A percentile compares a stretch with the other conserved stretches of the same genome.
These are phyloP conservation scores for Nakazawaea ishiwadae DNA, from an alignment of 805 yeast genomes.

Conservation along the genomic window DNA sequence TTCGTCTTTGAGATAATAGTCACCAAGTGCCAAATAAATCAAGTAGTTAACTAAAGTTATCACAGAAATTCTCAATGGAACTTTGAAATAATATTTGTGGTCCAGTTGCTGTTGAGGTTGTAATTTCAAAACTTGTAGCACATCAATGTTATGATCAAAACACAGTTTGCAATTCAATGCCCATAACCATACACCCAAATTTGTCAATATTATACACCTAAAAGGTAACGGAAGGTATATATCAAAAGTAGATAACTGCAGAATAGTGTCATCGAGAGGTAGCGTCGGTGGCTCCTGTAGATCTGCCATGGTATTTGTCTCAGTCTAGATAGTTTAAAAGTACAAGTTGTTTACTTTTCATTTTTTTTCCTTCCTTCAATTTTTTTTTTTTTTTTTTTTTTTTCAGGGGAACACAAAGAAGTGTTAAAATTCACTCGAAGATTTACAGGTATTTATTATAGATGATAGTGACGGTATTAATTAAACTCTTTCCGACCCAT, in stretches of 20 bases:
- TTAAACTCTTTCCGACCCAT: too few species aligned
- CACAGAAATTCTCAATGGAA: conserved; percentile 18
- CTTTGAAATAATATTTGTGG: conserved; percentile 13
- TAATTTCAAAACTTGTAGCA: conserved; percentile 37
- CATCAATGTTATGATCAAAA: conserved; percentile 36
- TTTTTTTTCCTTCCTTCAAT: background rate
- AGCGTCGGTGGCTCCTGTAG: conserved; percentile 5
- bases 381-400: background rate
- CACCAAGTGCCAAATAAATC: conserved; percentile 22
- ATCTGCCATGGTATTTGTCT: too few species aligned
- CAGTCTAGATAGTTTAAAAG: too few species aligned
- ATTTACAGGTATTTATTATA: too few species aligned
- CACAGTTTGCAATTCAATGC: conserved; percentile 36
- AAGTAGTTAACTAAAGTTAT: conserved; percentile 23
- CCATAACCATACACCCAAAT: conserved; percentile 54
- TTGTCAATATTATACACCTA: conserved; percentile 43
- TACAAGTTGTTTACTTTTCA: background rate
- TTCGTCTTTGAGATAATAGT: conserved; percentile 13
- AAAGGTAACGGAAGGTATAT: conserved; percentile 42
- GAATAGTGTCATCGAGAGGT: conserved; percentile 11
- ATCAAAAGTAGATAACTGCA: conserved; percentile 23
- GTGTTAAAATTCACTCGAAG: background rate
- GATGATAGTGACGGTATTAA: background rate
- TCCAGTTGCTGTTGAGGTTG: conserved; percentile 24
- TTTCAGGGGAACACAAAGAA: background rate